These are phyloP conservation scores for Rhynchospora tenuis DNA, from an alignment of 176 grass and related monocot genomes.

Conservation along the genomic window DNA sequence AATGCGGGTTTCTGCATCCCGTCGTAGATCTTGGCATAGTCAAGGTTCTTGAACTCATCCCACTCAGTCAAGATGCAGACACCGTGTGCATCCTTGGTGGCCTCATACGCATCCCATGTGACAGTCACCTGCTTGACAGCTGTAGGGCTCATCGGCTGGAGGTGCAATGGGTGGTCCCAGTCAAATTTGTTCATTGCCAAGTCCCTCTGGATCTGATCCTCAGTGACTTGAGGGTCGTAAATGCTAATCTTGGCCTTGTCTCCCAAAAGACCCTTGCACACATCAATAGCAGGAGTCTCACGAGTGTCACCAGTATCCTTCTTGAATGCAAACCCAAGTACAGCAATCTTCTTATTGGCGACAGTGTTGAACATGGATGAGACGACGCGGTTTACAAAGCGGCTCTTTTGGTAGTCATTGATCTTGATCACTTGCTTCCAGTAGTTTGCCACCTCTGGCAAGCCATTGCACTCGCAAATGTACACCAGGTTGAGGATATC, in stretches of 20 bases:
- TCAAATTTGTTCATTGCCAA: conserved; percentile 54
- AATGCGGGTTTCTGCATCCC: conserved; percentile 68
- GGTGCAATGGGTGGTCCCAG: conserved; percentile 47
- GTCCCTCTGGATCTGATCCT: conserved; percentile 46
- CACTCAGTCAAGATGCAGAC: conserved; percentile 66
- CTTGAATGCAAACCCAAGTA: conserved; percentile 48
- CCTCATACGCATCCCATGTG: conserved; percentile 64
- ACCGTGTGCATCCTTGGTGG: conserved; percentile 56
- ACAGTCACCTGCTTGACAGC: conserved; percentile 61
- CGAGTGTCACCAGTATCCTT: conserved; percentile 46
- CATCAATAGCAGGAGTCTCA: conserved; percentile 50
- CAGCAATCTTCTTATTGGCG: conserved; percentile 45
- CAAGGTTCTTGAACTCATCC: conserved; percentile 57
- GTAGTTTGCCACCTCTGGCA: conserved; percentile 51
- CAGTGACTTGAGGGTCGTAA: conserved; percentile 44
- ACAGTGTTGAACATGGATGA: conserved; percentile 54
- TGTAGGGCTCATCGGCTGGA: conserved; percentile 62
- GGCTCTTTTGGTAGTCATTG: conserved; percentile 56
- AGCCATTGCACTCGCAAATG: conserved; percentile 49
- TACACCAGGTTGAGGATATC: conserved; percentile 59
- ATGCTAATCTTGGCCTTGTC: conserved; percentile 58
- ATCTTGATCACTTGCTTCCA: conserved; percentile 65
- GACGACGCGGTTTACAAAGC: conserved; percentile 48
- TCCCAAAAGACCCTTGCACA: conserved; percentile 48
- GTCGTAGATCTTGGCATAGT: conserved; percentile 50